These are phyloP conservation scores for Phalaenopsis hybrid DNA, from an alignment of 116 monocot genomes.

Conservation along the genomic window DNA sequence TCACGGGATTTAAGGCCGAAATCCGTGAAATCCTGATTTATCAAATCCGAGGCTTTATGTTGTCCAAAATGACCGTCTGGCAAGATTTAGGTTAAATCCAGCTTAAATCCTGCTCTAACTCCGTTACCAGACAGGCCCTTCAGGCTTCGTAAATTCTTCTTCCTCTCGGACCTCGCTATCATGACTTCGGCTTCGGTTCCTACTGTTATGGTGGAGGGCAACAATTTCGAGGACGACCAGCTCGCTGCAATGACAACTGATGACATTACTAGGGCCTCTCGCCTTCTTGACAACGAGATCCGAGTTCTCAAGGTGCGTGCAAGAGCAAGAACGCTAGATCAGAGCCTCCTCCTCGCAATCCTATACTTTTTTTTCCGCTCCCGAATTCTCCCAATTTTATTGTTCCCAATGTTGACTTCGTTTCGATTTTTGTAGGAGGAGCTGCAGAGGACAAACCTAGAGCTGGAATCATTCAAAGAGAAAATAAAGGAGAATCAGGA, in stretches of 20 bases:
- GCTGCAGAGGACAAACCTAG: constrained; percentile 64
- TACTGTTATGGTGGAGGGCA: constrained; percentile 38
- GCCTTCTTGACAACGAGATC: constrained; percentile 84
- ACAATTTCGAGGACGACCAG: constrained; percentile 66
- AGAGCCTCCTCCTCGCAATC: not conserved
- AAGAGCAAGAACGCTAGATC: constrained; percentile 8
- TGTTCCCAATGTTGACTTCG: not conserved
- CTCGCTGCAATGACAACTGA: constrained; percentile 77
- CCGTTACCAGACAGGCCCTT: too few relatives aligned
- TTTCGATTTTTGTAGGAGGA: constrained; percentile 46
- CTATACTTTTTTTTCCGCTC: not conserved
- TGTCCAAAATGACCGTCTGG: too few relatives aligned
- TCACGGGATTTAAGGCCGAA: too few relatives aligned
- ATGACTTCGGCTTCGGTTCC: constrained; percentile 10
- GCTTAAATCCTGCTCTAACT: too few relatives aligned
- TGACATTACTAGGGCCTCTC: constrained; percentile 68
- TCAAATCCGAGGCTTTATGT: too few relatives aligned
- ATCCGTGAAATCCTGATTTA: too few relatives aligned
- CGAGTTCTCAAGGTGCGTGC: constrained; percentile 53
- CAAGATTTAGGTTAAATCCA: too few relatives aligned
- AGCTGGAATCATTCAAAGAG: constrained; percentile 73
- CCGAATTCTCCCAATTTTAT: not conserved
- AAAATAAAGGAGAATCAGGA: constrained; percentile 92
- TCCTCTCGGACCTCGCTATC: not conserved
- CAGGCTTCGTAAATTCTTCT: too few relatives aligned